Evolutionary conservation across 2,329 filamentous ascomycete genomes (phyloP), one percentile per base, ranked within the genome.

Genomic region (Cordyceps cicadae): DNA sequence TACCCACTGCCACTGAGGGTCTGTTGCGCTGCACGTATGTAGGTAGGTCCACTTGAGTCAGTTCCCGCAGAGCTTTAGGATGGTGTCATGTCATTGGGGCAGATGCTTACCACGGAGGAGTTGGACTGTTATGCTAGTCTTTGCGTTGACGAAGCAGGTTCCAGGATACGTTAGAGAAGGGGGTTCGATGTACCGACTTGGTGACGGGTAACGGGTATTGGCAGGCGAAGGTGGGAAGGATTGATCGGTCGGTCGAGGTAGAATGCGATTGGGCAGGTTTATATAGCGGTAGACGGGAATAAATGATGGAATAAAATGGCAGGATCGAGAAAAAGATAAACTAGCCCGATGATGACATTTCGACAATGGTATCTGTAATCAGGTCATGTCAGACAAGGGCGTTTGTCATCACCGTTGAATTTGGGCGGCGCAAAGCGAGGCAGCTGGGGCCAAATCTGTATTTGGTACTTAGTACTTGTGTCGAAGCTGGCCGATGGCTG

Each of bases 1-100:
- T 52, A 59, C 24, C 56, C 56, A 59, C 56, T 50, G 48, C 9
- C 46, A 32, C 24, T 59, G 56, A 51, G 24, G n/a, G 55, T 52
- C 56, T 51, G 45, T 34, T 15, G 12, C 12, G 11, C 32, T 34
- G 32, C 32, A 15, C 29, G 8, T 21, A n/a, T n/a, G n/a, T n/a
- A n/a, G 24, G 24, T 24, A 52, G 48, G 37, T 59, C 56, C 56
- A 59, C 56, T 52, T 45, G 48, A 59, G 56, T 59, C 48, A 59
- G 56, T 52, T 43, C 9, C 34, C 21, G 19, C 29, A n/a, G 37
- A 58, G 48, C 17, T 58, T 43, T n/a, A 65, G 57, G 54, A 65
- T 65, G 64, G 64, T 64, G 64, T 65, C 61, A 65, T 64, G 64
- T 65, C 61, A 65, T 65, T 59, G 7, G 4, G 56, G 19, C 12